Evolutionary conservation across 306 rosid genomes (phyloP), one percentile per base, ranked within the genome.

Genomic region (Fagus sylvatica): DNA sequence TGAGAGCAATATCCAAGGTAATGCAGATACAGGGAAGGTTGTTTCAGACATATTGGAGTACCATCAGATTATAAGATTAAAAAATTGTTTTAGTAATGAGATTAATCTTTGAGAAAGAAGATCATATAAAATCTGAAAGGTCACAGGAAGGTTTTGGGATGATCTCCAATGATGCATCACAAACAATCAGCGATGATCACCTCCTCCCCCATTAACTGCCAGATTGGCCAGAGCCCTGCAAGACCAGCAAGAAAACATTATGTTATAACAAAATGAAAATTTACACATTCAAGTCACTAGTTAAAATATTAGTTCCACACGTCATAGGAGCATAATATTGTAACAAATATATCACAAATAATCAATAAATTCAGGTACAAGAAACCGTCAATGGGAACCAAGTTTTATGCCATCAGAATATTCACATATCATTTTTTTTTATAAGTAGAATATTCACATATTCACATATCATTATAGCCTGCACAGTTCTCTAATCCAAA

Each of bases 171-270:
- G 48, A 73, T 40, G 83, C 74, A 73, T 72, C 87, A 32, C 46
- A 0, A 67, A 72, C 74, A 61, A 81, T 93, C 88, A 89, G 59
- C 72, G 91, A 85, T 82, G 81, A 72, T 88, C 89, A 70, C 89
- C 84, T 85, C 87, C 84, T 79, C 89, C 87, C 74, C 94, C 89
- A 54, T 84, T 87, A 60, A 73, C 84, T 43, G 80, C 71, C 55
- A 71, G 65, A 33, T 80, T 40, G 67, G 89, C 80, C 51, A 71
- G 67, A 84, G 91, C 87, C 92, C 98, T 93, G 92, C 83, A 73
- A 80, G 71, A 76, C 76, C 85, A 84, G 36, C 66, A 80, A 84
- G 69, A 72, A 56, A 12, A 59, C 48, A 76, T 54, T 30, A 32
- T 10, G 51, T 71, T 73, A 49, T 53, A 61, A 71, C 30, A 54